These are phyloP conservation scores for Penicillium brasilianum DNA, from an alignment of 2,329 filamentous ascomycete species.

Conservation along the genomic window DNA sequence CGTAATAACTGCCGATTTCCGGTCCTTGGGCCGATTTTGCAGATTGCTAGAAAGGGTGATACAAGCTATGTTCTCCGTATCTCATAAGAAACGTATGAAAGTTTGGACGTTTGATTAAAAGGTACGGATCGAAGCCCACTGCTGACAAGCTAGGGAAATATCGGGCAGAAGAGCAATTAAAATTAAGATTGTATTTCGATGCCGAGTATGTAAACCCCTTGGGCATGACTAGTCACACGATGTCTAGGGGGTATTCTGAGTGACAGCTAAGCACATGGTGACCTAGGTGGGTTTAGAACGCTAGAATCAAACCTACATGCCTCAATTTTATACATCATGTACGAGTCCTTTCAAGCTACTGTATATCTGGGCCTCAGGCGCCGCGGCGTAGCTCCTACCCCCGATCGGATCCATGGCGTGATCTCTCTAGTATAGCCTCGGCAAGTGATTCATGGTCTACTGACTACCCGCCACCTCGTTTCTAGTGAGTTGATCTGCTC, in stretches of 20 bases:
- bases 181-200: not conserved
- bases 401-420: not conserved
- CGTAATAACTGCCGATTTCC: not conserved
- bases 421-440: not conserved
- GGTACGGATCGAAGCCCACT: not conserved
- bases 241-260: not conserved
- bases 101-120: not conserved
- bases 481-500: not conserved
- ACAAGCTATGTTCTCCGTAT: not conserved
- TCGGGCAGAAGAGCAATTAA: not conserved
- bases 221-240: not conserved
- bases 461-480: not conserved
- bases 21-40: not conserved
- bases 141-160: not conserved
- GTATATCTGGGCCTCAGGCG: not conserved
- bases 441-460: not conserved
- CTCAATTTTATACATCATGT: not conserved
- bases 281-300: too few relatives aligned
- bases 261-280: not conserved
- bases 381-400: not conserved
- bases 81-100: not conserved
- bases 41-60: not conserved
- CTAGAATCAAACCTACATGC: too few relatives aligned
- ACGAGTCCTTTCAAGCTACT: not conserved
- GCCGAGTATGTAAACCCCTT: not conserved